phyloP scores from a whole-genome alignment of 1,284 basidiomycete species.

The Calocybe gambosa region DNA sequence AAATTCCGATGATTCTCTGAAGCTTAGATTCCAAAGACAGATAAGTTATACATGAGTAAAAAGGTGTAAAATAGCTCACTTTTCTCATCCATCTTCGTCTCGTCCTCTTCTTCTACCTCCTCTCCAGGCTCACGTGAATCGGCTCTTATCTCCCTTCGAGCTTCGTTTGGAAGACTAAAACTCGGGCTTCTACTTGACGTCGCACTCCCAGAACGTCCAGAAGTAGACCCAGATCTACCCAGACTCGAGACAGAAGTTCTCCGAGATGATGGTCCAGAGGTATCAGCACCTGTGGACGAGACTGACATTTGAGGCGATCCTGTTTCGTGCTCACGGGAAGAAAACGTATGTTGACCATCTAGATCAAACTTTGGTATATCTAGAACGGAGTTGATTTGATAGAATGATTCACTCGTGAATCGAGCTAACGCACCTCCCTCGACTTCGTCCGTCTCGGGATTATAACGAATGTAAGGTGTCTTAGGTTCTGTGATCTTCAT shows the following conservation, averaged over 20 bases:
- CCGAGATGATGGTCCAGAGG: conserved; percentile 68
- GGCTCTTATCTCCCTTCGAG: conserved; percentile 47
- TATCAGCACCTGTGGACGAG: conserved; percentile 44
- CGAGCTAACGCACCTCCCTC: conserved; percentile 58
- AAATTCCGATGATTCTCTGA: conserved; percentile 81
- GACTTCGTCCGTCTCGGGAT: conserved; percentile 77
- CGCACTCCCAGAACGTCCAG: conserved; percentile 51
- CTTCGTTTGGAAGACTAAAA: conserved; percentile 72
- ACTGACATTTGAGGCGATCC: conserved; percentile 31
- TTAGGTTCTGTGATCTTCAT: conserved; percentile 98
- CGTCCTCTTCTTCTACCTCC: conserved; percentile 69
- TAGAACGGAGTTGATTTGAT: conserved; percentile 20
- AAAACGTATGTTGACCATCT: conserved; percentile 30
- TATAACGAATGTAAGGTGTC: conserved; percentile 91
- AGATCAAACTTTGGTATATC: conserved; percentile 68
- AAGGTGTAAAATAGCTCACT: conserved; percentile 37
- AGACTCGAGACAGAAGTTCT: conserved; percentile 73
- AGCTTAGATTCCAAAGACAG: conserved; percentile 34
- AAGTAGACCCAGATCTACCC: conserved; percentile 40
- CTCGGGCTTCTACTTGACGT: conserved; percentile 76
- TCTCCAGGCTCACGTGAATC: conserved; percentile 45
- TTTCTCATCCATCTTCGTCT: conserved; percentile 72
- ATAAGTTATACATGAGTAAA: conserved; percentile 3
- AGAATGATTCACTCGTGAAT: conserved; percentile 4
- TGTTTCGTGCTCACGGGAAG: conserved; percentile 18